Evolutionary conservation across 371 early-diverging fungal genomes (phyloP), one percentile per base, ranked within the genome.

Genomic region (Saksenaea oblongispora): DNA sequence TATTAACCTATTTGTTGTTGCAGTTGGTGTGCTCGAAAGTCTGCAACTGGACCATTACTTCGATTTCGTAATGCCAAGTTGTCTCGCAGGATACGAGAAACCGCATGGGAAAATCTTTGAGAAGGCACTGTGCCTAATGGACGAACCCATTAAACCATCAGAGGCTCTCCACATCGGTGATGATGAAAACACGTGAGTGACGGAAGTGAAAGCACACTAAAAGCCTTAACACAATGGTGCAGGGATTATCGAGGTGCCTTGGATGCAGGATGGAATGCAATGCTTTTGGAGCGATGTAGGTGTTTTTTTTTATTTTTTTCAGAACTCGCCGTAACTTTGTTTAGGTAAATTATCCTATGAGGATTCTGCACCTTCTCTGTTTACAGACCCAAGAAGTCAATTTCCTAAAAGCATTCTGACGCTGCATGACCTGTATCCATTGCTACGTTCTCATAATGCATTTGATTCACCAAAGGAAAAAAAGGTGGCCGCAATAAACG

Each of bases 91-190:
- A 9, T 58, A 35, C 17, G 66, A 71, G 34, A 71, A 71, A 24
- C 71, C 71, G 15, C 47, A 34, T 14, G 18, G 39, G 17, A 51
- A 59, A 24, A 66, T 71, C 11, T 71, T 66, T 58, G 66, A 66
- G 36, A 57, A 47, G 26, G 71, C 71, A 5, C 61, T 75, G 13
- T 44, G 59, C 15, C 13, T 72, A 5, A 69, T 64, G 10, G 69
- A 67, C 10, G 69, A 51, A n/a, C 64, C 54, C 11, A 69, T 70
- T 36, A 31, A 17, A 15, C 63, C 70, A 4, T 35, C 59, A 13
- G 54, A 73, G 51, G 70, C 64, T 4, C 66, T 79, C 3, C 79
- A 79, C 60, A 65, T 79, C 10, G 79, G 79, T 4, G 79, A 79
- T 59, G 76, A 74, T 61, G 57, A 66, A 34, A 65, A 66, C 62